A percentile compares a stretch with the other conserved stretches of the same genome.
Evolutionary conservation across 2,329 filamentous ascomycete genomes (phyloP).

Genomic region (Aspergillus niger): DNA sequence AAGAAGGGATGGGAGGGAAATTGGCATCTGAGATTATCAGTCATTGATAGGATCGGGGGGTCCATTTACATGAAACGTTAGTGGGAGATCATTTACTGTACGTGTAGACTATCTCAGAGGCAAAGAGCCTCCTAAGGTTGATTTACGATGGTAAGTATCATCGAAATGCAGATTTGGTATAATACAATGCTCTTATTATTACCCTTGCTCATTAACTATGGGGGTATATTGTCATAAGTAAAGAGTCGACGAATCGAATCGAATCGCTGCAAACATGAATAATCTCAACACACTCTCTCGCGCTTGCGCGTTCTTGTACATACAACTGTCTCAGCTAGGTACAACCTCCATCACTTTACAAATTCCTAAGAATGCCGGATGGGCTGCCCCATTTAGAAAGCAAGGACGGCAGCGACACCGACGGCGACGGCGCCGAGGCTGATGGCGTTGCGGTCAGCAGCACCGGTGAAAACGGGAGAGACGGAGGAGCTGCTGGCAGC

Average conservation of each 20-base stretch:
- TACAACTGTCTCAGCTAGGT: neutral
- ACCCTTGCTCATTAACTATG: neutral
- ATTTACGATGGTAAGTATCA: too few species aligned
- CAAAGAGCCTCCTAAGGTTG: too few species aligned
- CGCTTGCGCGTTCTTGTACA: neutral
- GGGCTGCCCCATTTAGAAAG: constrained; percentile 32
- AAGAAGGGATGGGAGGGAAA: neutral
- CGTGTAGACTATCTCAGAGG: too few species aligned
- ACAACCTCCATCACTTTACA: neutral
- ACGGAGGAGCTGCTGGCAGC: constrained; percentile 16
- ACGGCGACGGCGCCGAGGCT: constrained; percentile 39
- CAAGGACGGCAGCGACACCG: constrained; percentile 38
- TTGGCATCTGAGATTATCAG: neutral
- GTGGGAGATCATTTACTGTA: constrained; percentile 1
- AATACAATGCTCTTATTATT: neutral
- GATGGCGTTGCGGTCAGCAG: constrained; percentile 37
- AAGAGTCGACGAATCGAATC: too few species aligned
- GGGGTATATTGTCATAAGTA: neutral
- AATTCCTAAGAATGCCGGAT: too few species aligned
- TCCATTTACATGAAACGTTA: constrained; percentile 5
- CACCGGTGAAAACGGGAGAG: constrained; percentile 31
- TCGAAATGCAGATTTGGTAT: neutral
- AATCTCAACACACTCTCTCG: too few species aligned
- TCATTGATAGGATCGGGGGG: neutral
- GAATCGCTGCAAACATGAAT: neutral